Conservation (phyloP, 495 filamentous ascomycete species). For the Cudoniella acicularis region DNA sequence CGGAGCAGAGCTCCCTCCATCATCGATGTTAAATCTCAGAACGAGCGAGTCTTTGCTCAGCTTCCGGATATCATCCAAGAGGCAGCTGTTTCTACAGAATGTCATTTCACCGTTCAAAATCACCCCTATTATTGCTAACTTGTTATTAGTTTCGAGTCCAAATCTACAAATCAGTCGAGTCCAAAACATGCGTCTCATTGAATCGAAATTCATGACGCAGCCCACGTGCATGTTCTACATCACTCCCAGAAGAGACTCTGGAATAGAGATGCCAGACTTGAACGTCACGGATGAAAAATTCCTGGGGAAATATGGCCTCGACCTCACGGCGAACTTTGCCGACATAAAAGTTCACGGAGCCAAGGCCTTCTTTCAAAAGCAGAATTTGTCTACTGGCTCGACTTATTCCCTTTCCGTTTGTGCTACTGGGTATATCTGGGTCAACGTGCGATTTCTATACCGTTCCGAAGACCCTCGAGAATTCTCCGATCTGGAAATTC, state of each 20-base stretch:
- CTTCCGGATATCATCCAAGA: slow-evolving; percentile 25
- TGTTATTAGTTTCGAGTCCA: slow-evolving; percentile 18
- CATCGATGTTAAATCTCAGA: slow-evolving; percentile 18
- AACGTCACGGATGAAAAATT: slow-evolving; percentile 20
- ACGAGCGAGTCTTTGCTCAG: slow-evolving; percentile 14
- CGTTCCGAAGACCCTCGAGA: not conserved
- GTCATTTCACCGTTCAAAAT: slow-evolving; percentile 4
- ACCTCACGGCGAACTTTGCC: slow-evolving; percentile 24
- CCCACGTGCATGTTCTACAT: slow-evolving; percentile 17
- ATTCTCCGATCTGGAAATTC: slow-evolving; percentile 13
- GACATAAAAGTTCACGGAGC: slow-evolving; percentile 20
- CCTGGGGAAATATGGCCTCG: slow-evolving; percentile 19
- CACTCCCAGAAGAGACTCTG: slow-evolving; percentile 18
- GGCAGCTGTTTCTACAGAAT: slow-evolving; percentile 23
- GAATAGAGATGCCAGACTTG: slow-evolving; percentile 20
- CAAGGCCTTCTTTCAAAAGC: slow-evolving; percentile 20
- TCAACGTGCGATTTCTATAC: not conserved
- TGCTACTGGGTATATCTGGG: slow-evolving; percentile 24
- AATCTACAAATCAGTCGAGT: slow-evolving; percentile 15
- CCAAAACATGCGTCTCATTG: slow-evolving; percentile 6
- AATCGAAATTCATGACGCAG: slow-evolving; percentile 8
- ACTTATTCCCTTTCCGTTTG: slow-evolving; percentile 19
- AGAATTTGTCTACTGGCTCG: slow-evolving; percentile 9
- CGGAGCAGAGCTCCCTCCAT: slow-evolving; percentile 19
- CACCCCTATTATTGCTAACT: slow-evolving; percentile 4